A percentile compares a stretch with the other conserved stretches of the same genome.
phyloP scores from a whole-genome alignment of 148 eudicot genomes.

The Limonium bicolor region DNA sequence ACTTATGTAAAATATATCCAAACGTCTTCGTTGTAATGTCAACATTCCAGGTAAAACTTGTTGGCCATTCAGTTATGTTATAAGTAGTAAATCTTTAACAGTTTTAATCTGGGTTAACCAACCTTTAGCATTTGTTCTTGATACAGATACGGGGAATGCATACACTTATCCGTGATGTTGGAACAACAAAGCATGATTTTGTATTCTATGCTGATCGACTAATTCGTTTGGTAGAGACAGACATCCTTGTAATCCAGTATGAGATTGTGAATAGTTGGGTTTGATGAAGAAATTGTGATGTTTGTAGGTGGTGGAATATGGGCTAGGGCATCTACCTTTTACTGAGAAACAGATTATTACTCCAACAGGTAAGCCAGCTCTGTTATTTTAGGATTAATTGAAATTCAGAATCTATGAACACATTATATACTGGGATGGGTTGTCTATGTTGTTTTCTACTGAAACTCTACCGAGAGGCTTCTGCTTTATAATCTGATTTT shows the following conservation, averaged over 20 bases:
- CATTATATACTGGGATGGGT: too few species aligned
- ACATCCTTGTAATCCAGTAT: background rate
- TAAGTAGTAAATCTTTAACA: too few species aligned
- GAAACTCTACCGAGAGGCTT: too few species aligned
- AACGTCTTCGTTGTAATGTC: slow-evolving; percentile 79
- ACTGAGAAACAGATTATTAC: slow-evolving; percentile 90
- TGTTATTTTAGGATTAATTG: too few species aligned
- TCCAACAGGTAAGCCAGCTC: slow-evolving; percentile 96
- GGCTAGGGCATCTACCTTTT: slow-evolving; percentile 93
- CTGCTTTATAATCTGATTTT: too few species aligned
- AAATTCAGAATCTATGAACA: too few species aligned
- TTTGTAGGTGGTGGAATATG: slow-evolving; percentile 91
- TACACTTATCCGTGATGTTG: slow-evolving; percentile 76
- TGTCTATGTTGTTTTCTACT: too few species aligned
- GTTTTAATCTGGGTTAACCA: too few species aligned
- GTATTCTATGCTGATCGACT: slow-evolving; percentile 84
- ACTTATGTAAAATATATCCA: slow-evolving; percentile 79
- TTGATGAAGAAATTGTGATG: too few species aligned
- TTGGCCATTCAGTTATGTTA: too few species aligned
- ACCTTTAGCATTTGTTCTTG: too few species aligned
- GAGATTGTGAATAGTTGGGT: too few species aligned
- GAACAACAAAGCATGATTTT: slow-evolving; percentile 79
- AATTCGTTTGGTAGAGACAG: slow-evolving; percentile 59
- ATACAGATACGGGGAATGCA: slow-evolving; percentile 96
- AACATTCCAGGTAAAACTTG: slow-evolving; percentile 94